phyloP scores from a whole-genome alignment of 2,329 filamentous ascomycete genomes.

The Alternaria dauci region DNA sequence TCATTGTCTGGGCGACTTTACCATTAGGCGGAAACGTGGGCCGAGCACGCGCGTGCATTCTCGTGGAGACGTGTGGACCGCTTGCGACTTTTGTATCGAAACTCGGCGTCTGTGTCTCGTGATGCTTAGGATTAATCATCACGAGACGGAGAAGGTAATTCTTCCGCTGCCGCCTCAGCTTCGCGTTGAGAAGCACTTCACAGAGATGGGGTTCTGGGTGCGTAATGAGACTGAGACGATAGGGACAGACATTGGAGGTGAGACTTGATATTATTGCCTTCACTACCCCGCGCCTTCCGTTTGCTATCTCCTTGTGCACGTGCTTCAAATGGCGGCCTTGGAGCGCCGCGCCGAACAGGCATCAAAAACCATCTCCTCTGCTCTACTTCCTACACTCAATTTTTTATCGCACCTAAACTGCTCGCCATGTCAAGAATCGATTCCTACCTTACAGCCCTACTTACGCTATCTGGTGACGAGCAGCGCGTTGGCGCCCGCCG shows the following conservation, averaged over 20 bases:
- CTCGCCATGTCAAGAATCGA: not conserved
- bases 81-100: not conserved
- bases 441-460: not conserved
- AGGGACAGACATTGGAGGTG: not conserved
- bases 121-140: not conserved
- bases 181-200: not conserved
- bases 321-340: no score
- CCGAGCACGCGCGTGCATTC: not conserved
- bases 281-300: not conserved
- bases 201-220: not conserved
- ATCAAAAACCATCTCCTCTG: not conserved
- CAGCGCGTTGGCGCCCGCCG: not conserved
- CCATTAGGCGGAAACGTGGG: not conserved
- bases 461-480: constrained; percentile 1
- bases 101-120: not conserved
- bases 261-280: not conserved
- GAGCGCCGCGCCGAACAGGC: not conserved
- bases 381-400: not conserved
- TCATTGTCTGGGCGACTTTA: not conserved
- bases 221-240: not conserved
- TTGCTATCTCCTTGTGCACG: not conserved
- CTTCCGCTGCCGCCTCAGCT: not conserved
- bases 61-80: not conserved
- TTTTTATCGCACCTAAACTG: fast-evolving
- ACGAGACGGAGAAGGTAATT: not conserved